Base-by-base conservation (phyloP, 192 early-diverging fungal species). In the Entomortierella parvispora region DNA sequence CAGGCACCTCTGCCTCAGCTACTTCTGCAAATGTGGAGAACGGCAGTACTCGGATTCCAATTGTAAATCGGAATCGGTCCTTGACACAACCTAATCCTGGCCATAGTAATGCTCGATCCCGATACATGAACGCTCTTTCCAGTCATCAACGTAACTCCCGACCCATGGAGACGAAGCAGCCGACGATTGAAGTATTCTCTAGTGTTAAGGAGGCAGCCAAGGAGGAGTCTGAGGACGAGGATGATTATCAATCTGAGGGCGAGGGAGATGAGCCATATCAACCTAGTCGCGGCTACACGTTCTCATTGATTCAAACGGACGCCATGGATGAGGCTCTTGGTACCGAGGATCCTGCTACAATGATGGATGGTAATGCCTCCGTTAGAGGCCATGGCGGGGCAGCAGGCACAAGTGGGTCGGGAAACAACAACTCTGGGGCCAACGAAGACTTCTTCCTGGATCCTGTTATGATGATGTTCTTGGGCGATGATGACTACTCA, bases 161-260 rank as follows among this genome's bases (percentile, higher is more conserved):
- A 47, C 65, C 51, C 7, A 2, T 53, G 6, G 74, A 77, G 17
- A 58, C 59, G 1, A 77, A 77, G 23, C 65, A 64, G 44, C 80
- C 87, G 0, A 76, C 62, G 18, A 85, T 88, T 23, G 81, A 88
- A 51, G 82, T 88, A 6, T 88, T 84, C 45, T 80, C 75, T 12
- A 83, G 77, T 54, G 81, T 81, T 17, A 86, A 86, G 7, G 87
- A 83, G n/a, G 74, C 83, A 2, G 78, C 83, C n/a, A 81, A 81
- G 34, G 84, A 88, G 43, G 82, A 86, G 51, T 84, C 83, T 10
- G 89, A 90, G 9, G 88, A 90, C 31, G 89, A 89, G 11, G 87
- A 90, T 14, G 84, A 84, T 40, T 84, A 84, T 15, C 66, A 78
- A 23, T 81, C 62, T 14, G 71, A 66, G 26, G 75, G 79, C 23